phyloP scores from a whole-genome alignment of 2,329 filamentous ascomycete species.

The Aspergillus floridensis region DNA sequence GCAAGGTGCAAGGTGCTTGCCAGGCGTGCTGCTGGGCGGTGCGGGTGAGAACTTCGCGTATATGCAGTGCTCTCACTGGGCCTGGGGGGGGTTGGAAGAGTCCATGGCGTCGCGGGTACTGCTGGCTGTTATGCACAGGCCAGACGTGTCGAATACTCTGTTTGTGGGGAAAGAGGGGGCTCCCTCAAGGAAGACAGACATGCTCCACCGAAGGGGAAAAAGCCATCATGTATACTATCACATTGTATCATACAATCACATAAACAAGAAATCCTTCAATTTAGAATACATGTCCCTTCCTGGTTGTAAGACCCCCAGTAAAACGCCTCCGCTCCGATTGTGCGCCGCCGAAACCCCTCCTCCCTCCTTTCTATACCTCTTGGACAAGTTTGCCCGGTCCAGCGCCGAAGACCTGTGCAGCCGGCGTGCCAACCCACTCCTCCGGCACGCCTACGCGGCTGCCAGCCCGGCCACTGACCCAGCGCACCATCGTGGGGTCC shows the following conservation, averaged over 20 bases:
- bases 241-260: background rate
- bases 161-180: no score
- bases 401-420: slow-evolving; percentile 40
- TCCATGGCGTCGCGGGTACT: no score
- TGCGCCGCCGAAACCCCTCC: slow-evolving; percentile 2
- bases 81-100: background rate
- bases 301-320: slow-evolving; percentile 12
- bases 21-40: background rate
- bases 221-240: background rate
- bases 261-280: background rate
- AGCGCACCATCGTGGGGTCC: slow-evolving; percentile 47
- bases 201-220: no score
- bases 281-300: slow-evolving; percentile 12
- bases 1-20: background rate
- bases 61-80: background rate
- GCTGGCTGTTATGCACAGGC: no score
- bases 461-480: slow-evolving; percentile 43
- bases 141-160: no score
- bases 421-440: slow-evolving; percentile 48
- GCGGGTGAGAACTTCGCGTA: background rate
- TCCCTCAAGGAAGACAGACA: no score
- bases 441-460: slow-evolving; percentile 45
- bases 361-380: slow-evolving; percentile 28
- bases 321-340: slow-evolving; percentile 23
- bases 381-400: slow-evolving; percentile 36